Evolutionary conservation across 495 filamentous ascomycete species (phyloP).

Genomic region (Podospora pseudocomata): DNA sequence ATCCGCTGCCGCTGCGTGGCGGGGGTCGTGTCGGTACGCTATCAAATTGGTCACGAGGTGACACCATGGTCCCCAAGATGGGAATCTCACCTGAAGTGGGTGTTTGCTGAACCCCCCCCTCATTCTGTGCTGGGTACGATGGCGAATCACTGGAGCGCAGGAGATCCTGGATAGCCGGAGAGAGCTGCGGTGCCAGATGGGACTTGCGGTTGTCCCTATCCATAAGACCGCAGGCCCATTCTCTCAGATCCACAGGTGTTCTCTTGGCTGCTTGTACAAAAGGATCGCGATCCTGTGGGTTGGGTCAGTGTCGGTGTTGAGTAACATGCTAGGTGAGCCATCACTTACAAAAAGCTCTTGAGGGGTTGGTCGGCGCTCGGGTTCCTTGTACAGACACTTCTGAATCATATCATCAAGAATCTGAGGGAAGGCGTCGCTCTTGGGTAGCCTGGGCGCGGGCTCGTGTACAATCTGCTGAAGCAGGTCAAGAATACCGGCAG

Average conservation of each 20-base stretch:
- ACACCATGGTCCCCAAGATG: constrained; percentile 50
- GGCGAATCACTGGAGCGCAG: constrained; percentile 54
- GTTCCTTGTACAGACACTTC: constrained; percentile 86
- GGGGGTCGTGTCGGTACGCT: constrained; percentile 42
- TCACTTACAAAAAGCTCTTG: constrained; percentile 70
- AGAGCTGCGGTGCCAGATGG: constrained; percentile 69
- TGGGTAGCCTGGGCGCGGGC: constrained; percentile 84
- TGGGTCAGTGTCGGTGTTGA: constrained; percentile 23
- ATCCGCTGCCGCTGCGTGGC: constrained; percentile 36
- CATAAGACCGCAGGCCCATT: constrained; percentile 89
- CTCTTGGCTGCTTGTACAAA: constrained; percentile 94
- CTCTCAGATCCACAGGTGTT: constrained; percentile 83
- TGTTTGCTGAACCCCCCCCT: constrained; percentile 43
- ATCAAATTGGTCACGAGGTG: constrained; percentile 37
- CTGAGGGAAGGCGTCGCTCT: constrained; percentile 92
- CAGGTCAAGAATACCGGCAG: constrained; percentile 92
- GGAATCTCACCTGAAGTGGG: constrained; percentile 67
- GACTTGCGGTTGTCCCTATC: constrained; percentile 88
- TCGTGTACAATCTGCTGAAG: constrained; percentile 98
- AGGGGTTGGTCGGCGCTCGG: constrained; percentile 84
- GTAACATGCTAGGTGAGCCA: background rate
- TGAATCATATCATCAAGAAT: constrained; percentile 96
- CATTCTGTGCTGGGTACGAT: constrained; percentile 32
- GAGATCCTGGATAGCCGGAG: constrained; percentile 55
- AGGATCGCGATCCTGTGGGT: constrained; percentile 70